Base-by-base conservation (phyloP, 2,329 filamentous ascomycete species). In the Drechslerella stenobrocha region DNA sequence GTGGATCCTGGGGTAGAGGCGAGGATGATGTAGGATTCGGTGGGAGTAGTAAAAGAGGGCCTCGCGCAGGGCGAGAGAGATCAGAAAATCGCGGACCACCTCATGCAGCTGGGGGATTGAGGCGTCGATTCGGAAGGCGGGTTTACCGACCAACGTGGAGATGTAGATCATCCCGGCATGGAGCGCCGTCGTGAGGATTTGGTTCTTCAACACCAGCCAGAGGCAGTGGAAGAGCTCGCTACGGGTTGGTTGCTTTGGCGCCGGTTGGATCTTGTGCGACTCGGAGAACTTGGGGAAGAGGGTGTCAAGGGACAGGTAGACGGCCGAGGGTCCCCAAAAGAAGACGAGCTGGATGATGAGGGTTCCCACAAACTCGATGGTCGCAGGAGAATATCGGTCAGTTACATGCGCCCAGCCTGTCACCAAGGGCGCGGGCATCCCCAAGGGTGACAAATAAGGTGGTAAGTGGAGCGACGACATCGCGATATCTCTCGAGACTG, bases 21-120 rank as follows among this genome's bases (percentile, higher is more conserved):
- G 73, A 0, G 78, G 80, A 3, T 76, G 72, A 74, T 84, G 82
- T 2, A 84, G 75, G 2, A 81, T 71, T 4, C 82, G 80, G 73
- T 84, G 82, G 22, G 76, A 73, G 70, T 82, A 82, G 75, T 84
- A 84, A 74, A 84, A 84, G 15, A 81, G 70, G 1, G 77, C 67
- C 71, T 84, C 82, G 47, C 81, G 79, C 5, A 78, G 69, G 5
- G 79, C 69, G 2, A 78, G 70, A 53, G 77, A 78, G 69, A 80
- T 44, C 6, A 75, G 3, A 20, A 83, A 64, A 70, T 83, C 78
- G 4, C 73, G 71, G 1, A 73, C 32, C 37, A 82, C 69, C 45
- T 79, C 77, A 8, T 26, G 20, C 0, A 73, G 11, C 0, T 76
- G 52, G 1, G 81, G 81, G 0, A 81, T 70, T 0, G 73, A 69